Conservation (phyloP, 1,139 yeast species). For the Saccharomyces pastorianus region DNA sequence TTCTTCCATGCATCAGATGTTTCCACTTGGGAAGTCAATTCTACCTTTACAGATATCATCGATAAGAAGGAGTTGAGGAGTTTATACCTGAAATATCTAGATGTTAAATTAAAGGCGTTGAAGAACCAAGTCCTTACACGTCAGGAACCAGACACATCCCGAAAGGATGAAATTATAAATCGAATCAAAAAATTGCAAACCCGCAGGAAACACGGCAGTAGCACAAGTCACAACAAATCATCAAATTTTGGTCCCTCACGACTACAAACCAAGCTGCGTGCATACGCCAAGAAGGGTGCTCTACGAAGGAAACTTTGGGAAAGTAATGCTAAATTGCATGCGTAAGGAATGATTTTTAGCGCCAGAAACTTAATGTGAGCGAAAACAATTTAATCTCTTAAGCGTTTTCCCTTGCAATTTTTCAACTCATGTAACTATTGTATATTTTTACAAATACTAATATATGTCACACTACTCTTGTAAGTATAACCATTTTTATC, state of each 20-base stretch:
- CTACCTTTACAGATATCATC: constrained; percentile 12
- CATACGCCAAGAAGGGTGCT: constrained; percentile 32
- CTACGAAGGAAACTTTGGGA: not conserved
- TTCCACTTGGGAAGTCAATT: constrained; percentile 21
- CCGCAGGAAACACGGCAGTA: not conserved
- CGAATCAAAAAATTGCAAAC: constrained; percentile 2
- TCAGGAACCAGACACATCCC: constrained; percentile 6
- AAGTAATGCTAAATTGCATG: not conserved
- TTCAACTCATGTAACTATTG: not conserved
- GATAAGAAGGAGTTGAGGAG: constrained; percentile 9
- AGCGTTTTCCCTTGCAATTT: not conserved
- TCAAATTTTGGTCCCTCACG: constrained; percentile 18
- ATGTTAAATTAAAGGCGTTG: constrained; percentile 21
- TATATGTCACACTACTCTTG: not conserved
- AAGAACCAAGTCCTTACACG: constrained; percentile 10
- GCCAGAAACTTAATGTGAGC: not conserved
- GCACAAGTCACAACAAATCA: not conserved
- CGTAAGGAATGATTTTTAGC: not conserved
- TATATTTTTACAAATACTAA: not conserved
- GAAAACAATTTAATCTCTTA: not conserved
- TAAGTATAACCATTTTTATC: not conserved
- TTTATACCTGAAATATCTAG: constrained; percentile 16
- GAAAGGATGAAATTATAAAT: constrained; percentile 7
- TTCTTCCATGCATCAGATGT: constrained; percentile 21
- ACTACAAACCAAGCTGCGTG: constrained; percentile 30